Conservation (phyloP, 306 rosid genomes). For the Echinosophora koreensis region DNA sequence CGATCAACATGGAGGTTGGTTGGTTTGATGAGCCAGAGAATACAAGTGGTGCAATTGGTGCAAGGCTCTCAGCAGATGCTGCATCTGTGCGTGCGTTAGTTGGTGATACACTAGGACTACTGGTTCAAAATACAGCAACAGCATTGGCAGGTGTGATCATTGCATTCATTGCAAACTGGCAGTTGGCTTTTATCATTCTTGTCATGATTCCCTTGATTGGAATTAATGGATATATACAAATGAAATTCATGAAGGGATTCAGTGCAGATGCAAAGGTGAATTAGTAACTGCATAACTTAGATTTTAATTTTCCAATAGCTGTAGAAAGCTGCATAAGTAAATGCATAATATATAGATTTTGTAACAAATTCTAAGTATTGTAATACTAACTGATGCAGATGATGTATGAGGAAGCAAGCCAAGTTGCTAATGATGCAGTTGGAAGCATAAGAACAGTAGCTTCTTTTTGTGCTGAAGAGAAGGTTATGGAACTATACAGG, state of each 20-base stretch:
- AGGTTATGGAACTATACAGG: conserved; percentile 76
- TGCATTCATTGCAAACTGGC: conserved; percentile 77
- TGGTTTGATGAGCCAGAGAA: conserved; percentile 83
- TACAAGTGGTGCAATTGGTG: conserved; percentile 76
- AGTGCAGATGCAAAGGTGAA: conserved; percentile 74
- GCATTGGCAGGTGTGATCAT: conserved; percentile 65
- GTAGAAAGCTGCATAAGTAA: no score
- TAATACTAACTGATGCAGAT: conserved; percentile 52
- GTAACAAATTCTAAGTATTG: conserved; percentile 4
- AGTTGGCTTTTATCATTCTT: conserved; percentile 65
- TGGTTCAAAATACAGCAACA: conserved; percentile 62
- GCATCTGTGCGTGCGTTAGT: conserved; percentile 74
- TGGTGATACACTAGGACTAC: conserved; percentile 67
- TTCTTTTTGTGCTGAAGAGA: conserved; percentile 85
- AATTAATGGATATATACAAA: conserved; percentile 63
- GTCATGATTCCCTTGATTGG: conserved; percentile 66
- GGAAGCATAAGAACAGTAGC: conserved; percentile 85
- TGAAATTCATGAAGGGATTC: conserved; percentile 72
- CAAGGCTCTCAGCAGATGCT: conserved; percentile 84
- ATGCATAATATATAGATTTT: not conserved
- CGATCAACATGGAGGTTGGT: conserved; percentile 74
- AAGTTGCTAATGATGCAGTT: conserved; percentile 82
- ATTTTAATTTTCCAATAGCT: conserved; percentile 9
- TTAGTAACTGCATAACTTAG: not conserved
- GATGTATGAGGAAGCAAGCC: conserved; percentile 86